A percentile compares a stretch with the other conserved stretches of the same genome.
Evolutionary conservation across 331 rosid species (phyloP).

Genomic region (Pyrus hybrid): DNA sequence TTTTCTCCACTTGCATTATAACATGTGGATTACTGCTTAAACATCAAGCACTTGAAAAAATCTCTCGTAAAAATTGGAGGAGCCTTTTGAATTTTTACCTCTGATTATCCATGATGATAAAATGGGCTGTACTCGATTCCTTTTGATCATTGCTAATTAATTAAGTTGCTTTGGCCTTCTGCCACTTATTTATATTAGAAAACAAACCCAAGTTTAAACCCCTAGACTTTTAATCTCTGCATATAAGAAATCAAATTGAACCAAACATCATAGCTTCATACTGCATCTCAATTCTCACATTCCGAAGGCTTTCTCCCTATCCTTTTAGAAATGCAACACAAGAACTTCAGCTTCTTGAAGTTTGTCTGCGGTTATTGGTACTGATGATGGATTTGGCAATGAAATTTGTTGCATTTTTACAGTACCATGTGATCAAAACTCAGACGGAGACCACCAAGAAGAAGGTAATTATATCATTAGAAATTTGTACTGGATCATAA

Average conservation of each 20-base stretch:
- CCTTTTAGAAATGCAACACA: too few relatives aligned
- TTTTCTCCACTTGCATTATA: too few relatives aligned
- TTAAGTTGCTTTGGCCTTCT: not conserved
- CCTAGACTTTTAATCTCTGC: not conserved
- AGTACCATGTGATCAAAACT: constrained; percentile 61
- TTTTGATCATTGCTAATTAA: too few relatives aligned
- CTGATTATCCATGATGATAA: too few relatives aligned
- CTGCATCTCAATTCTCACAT: too few relatives aligned
- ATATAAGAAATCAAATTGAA: too few relatives aligned
- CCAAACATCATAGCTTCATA: too few relatives aligned
- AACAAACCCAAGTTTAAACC: not conserved
- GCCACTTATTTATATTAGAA: not conserved
- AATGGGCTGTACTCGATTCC: too few relatives aligned
- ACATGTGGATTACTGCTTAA: not conserved
- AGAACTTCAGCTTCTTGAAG: not conserved
- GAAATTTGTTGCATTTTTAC: constrained; percentile 17
- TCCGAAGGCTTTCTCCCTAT: too few relatives aligned
- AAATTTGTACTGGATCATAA: not conserved
- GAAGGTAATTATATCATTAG: constrained; percentile 36
- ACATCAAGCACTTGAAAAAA: too few relatives aligned
- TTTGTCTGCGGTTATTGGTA: too few relatives aligned
- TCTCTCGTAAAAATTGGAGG: not conserved
- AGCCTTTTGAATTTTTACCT: not conserved
- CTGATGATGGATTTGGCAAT: not conserved
- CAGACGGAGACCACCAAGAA: constrained; percentile 45